Evolutionary conservation across 768 basidiomycete species (phyloP), one percentile per base, ranked within the genome.

Genomic region (Podaxis rugospora): DNA sequence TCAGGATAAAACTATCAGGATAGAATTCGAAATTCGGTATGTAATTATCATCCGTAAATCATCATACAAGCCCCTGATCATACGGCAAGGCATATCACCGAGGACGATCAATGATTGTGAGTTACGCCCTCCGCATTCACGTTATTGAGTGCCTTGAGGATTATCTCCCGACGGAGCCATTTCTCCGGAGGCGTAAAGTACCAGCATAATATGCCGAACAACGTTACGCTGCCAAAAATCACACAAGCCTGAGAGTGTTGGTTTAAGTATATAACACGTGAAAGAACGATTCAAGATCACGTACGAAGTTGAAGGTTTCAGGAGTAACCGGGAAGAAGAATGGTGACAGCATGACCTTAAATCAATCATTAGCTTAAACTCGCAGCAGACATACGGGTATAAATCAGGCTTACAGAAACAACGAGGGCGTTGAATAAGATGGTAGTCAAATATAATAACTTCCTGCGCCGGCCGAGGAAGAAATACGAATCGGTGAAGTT

Each of bases 241-340:
- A 91, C 90, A 53, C 78, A 75, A 5, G 90, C 86, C 90, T 92
- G 52, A 28, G 28, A 58, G 55, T 39, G 18, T 18, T 23, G 59
- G 62, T 61, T 51, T 35, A 46, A 21, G 25, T 35, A 21, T 23
- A 40, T 21, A 23, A 13, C 16, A 37, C 35, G 52, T 51, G 42
- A 44, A 57, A 58, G 35, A 58, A 61, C 39, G 27, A 55, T 32
- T 18, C 18, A 52, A 40, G 4, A 46, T 4, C 1, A 80, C 89
- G 73, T 63, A 92, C 92, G 68, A 92, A 95, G 73, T 96, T 96
- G 79, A 95, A 93, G 1, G 81, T 88, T 62, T 83, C 72, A 0
- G 88, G 80, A 9, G 78, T 85, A 28, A 92, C 88, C 0, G 94
- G 94, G 78, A 92, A 96, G 71, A 78, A 84, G 78, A 93, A 95